Conservation (phyloP, 305 asterid species). For the Fraxinus angustifolia region DNA sequence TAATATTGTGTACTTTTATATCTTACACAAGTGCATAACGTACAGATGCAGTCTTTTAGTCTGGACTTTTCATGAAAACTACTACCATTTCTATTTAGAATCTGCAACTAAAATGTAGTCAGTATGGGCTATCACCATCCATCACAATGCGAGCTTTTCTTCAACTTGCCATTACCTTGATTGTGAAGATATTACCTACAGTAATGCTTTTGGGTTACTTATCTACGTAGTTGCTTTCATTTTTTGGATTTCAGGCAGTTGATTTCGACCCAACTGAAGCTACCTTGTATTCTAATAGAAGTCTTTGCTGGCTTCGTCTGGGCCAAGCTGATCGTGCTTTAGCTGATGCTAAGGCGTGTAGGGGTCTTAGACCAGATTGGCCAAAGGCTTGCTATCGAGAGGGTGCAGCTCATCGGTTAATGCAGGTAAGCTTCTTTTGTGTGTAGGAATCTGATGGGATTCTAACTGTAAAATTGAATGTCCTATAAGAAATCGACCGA, state of each 20-base stretch:
- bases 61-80: no score
- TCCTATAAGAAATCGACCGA: no score
- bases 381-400: conserved; percentile 90
- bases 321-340: conserved; percentile 90
- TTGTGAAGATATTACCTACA: neutral
- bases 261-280: conserved; percentile 85
- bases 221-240: neutral
- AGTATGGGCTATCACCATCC: neutral
- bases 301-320: conserved; percentile 81
- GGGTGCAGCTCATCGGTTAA: conserved; percentile 83
- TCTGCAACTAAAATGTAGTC: neutral
- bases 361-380: conserved; percentile 90
- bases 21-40: no score
- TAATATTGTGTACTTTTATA: no score
- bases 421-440: conserved; percentile 45
- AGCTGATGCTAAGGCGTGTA: conserved; percentile 73
- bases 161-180: neutral
- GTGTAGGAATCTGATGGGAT: neutral
- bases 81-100: neutral
- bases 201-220: neutral
- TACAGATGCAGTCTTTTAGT: neutral
- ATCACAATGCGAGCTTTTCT: neutral
- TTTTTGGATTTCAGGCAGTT: conserved; percentile 56
- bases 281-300: conserved; percentile 52
- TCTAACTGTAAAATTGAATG: neutral